Conservation (phyloP, 257 asterid species). For the Solanum bukasovii region DNA sequence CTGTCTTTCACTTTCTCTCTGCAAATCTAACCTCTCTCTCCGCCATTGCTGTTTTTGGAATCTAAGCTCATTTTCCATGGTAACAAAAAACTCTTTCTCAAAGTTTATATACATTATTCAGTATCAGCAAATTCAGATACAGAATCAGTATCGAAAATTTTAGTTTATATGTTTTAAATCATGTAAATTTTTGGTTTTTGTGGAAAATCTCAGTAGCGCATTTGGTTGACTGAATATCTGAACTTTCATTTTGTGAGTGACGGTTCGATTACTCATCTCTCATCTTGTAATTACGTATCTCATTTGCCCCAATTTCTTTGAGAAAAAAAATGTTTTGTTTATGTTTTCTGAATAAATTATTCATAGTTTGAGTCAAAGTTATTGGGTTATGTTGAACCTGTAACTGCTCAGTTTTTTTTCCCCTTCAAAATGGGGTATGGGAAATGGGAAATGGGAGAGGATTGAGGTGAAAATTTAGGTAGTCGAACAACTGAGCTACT, state of each 20-base stretch:
- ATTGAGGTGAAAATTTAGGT: not conserved
- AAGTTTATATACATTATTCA: not conserved
- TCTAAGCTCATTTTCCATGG: not conserved
- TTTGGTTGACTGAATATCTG: not conserved
- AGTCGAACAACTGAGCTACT: not conserved
- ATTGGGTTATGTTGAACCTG: not conserved
- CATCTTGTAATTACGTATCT: no score
- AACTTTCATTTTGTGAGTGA: not conserved
- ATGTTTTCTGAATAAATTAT: no score
- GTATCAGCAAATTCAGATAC: not conserved
- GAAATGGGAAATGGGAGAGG: not conserved
- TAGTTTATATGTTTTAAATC: not conserved
- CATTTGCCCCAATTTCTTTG: not conserved
- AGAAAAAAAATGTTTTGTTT: no score
- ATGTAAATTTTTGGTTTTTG: not conserved
- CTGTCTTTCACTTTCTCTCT: not conserved
- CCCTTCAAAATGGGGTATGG: not conserved
- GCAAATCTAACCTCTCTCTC: not conserved
- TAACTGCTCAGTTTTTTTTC: not conserved
- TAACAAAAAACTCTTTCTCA: not conserved
- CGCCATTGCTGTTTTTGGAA: not conserved
- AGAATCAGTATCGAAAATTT: no score
- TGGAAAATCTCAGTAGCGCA: not conserved
- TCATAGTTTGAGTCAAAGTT: not conserved
- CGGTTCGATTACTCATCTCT: not conserved